These are phyloP conservation scores for Thalia dealbata DNA, from an alignment of 176 grass and related monocot genomes.

Conservation along the genomic window DNA sequence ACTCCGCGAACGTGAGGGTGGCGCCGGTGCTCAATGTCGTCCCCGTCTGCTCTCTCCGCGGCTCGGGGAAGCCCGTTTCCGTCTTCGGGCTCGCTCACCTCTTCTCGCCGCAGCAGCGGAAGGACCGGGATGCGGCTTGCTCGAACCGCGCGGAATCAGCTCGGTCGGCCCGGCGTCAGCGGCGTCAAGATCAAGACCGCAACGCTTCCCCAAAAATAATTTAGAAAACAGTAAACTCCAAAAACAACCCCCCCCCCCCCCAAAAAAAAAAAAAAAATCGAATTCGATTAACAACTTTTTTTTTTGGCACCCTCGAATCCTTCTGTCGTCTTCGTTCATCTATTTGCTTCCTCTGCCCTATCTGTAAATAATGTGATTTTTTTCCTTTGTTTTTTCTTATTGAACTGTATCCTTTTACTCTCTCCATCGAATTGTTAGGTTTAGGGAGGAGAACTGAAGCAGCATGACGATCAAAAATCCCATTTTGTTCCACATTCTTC, in stretches of 20 bases:
- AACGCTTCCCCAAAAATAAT: background rate
- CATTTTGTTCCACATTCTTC: too few species aligned
- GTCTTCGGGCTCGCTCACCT: constrained; percentile 81
- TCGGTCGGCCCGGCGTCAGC: background rate
- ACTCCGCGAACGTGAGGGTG: constrained; percentile 84
- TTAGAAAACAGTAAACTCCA: background rate
- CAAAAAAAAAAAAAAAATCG: background rate
- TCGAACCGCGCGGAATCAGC: background rate
- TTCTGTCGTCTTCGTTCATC: background rate
- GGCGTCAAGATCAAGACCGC: background rate
- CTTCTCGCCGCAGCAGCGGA: constrained; percentile 32
- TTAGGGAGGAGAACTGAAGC: background rate
- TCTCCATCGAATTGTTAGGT: background rate
- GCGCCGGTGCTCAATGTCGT: constrained; percentile 72
- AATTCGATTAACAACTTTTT: background rate
- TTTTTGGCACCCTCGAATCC: background rate
- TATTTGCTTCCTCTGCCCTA: background rate
- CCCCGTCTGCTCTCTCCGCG: constrained; percentile 71
- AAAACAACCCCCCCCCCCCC: too few species aligned
- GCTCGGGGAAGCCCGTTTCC: constrained; percentile 64
- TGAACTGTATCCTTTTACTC: background rate
- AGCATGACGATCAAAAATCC: background rate
- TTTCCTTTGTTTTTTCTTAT: background rate
- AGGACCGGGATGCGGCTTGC: constrained; percentile 9
- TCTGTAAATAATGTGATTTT: background rate